Base-by-base conservation (phyloP, 495 filamentous ascomycete species). In the Glarea lozoyensis region DNA sequence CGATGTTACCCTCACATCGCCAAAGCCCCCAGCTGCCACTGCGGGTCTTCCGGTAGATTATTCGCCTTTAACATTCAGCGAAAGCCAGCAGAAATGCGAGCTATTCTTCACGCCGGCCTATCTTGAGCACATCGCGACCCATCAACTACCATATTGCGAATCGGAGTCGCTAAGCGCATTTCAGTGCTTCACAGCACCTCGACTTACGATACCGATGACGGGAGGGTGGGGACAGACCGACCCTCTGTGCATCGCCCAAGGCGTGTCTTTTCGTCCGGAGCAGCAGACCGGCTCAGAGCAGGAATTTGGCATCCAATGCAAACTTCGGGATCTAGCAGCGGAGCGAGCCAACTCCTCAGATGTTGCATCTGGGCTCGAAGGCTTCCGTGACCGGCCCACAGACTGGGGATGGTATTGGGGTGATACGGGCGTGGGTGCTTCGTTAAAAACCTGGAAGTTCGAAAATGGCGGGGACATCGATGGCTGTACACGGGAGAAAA, bases 11-110 rank as follows among this genome's bases (percentile, higher is more conserved):
- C 42, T 45, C 42, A 45, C 37, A 45, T 45, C 34, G 42, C 42
- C 42, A 45, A 45, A 45, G 42, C 32, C 42, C 41, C 42, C 42
- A 45, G 42, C 42, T 45, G 32, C 42, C 27, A 45, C 32, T 45
- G 42, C 42, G 42, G 38, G 42, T 45, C 42, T 45, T 45, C 42
- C 42, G 42, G 42, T 29, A 45, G 42, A 45, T 45, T 45, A 45
- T 45, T 45, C 42, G 42, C 42, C 42, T 38, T 45, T 37, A 45
- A 37, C 20, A 45, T 45, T 45, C 32, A 45, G 42, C 42, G 42
- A 45, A 45, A 45, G 42, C 42, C 32, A 45, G 42, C 42, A 38
- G 32, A 45, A 45, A 45, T 50, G 48, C 48, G 48, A 50, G 35
- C 22, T 36, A 30, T 46, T 34, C 25, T 45, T 40, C 42, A 29